These are phyloP conservation scores for Pelargonium nanum DNA, from an alignment of 345 rosid species.

Conservation along the genomic window DNA sequence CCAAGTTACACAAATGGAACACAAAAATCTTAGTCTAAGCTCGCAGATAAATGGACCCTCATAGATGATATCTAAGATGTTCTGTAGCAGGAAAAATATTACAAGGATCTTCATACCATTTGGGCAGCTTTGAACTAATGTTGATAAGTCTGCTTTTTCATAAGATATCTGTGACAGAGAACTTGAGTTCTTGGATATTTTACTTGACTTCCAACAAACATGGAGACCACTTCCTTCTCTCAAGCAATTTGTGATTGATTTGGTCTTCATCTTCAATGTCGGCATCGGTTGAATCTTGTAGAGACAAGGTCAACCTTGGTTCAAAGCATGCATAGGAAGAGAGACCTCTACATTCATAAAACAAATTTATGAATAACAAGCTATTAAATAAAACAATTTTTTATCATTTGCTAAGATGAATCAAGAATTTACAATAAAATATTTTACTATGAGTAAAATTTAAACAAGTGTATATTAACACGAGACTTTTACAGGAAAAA, in stretches of 20 bases:
- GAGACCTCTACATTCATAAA: neutral
- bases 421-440: too few relatives aligned
- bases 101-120: conserved; percentile 1
- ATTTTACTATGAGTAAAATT: neutral
- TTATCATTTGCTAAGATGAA: too few relatives aligned
- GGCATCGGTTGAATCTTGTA: conserved; percentile 8
- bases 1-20: neutral
- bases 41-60: neutral
- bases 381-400: too few relatives aligned
- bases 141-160: neutral
- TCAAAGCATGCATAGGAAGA: neutral
- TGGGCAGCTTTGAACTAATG: neutral
- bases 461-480: too few relatives aligned
- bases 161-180: conserved; percentile 2
- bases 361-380: too few relatives aligned
- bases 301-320: neutral
- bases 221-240: conserved; percentile 8
- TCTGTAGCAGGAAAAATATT: neutral
- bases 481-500: too few relatives aligned
- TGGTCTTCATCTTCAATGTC: conserved; percentile 14
- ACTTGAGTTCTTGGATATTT: conserved; percentile 12
- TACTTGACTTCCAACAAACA: conserved; percentile 9
- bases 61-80: neutral
- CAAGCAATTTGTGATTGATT: neutral
- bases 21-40: neutral